These are phyloP conservation scores for Pyrus betulifolia DNA, from an alignment of 306 rosid species.

Conservation along the genomic window DNA sequence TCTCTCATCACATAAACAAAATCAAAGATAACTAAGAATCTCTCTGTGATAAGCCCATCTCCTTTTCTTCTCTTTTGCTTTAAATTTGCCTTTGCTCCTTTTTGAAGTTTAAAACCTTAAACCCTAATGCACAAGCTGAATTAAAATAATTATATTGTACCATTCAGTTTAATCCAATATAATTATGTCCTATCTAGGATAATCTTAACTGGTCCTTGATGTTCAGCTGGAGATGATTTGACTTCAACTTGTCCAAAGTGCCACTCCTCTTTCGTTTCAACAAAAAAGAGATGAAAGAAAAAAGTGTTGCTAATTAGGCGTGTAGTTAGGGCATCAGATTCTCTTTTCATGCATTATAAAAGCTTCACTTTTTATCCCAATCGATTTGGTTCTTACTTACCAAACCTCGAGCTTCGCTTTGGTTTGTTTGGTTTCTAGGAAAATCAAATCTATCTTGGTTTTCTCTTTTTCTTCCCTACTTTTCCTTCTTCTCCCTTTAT, in stretches of 20 bases:
- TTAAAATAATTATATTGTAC: background rate
- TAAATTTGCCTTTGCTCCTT: background rate
- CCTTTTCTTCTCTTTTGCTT: background rate
- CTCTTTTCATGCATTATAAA: conserved; percentile 38
- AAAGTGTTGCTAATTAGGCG: conserved; percentile 28
- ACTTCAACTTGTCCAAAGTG: conserved; percentile 20
- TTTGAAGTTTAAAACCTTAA: background rate
- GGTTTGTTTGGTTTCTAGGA: conserved; percentile 29
- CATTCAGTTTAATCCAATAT: background rate
- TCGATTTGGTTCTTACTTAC: conserved; percentile 21
- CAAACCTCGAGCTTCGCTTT: conserved; percentile 44
- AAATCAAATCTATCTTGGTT: conserved; percentile 47
- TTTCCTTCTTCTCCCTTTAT: conserved; percentile 1
- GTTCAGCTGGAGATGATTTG: conserved; percentile 28
- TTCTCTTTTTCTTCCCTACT: conserved; percentile 20
- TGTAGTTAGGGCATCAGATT: conserved; percentile 43
- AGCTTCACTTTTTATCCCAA: conserved; percentile 20
- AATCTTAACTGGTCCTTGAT: conserved; percentile 22
- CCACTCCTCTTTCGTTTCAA: conserved; percentile 8
- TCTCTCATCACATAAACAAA: background rate
- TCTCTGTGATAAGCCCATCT: background rate
- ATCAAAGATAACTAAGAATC: background rate
- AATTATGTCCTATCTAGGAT: conserved; percentile 24
- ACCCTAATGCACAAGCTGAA: background rate
- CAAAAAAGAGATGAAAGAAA: conserved; percentile 10